Base-by-base conservation (phyloP, 495 filamentous ascomycete genomes). In the Trypethelium eluteriae region DNA sequence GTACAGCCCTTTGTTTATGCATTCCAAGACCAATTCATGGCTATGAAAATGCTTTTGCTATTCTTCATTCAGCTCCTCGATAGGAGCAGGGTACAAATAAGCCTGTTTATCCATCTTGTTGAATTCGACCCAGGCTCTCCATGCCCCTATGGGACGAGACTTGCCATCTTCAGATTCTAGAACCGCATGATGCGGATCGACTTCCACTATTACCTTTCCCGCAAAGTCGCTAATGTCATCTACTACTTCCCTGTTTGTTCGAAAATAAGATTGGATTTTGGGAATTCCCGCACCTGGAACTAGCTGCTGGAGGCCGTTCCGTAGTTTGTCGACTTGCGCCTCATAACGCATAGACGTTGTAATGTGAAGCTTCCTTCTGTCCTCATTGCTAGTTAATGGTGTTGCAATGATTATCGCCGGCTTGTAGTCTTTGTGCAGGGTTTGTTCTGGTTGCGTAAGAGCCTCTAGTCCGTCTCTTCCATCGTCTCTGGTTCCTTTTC, bases 111-210 rank as follows among this genome's bases (percentile, higher is more conserved):
- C 47, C n/a, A 53, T 53, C 47, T 12, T 53, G n/a, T 25, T 53
- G 47, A 25, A 11, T 25, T 53, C 47, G 47, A 53, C 18, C 47
- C 47, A 53, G 16, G 47, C 47, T 53, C 47, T 53, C 47, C 47
- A 53, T 53, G 47, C 47, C n/a, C 47, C 47, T 53, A 53, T 53
- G 47, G n/a, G 47, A 53, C 47, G n/a, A 53, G 47, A 53, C 47
- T 53, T 25, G n/a, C 47, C 9, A 25, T 53, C 47, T 12, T 53
- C 47, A 25, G 47, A 12, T 25, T 53, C 47, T 25, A 53, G 47
- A 53, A 53, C 47, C 47, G 10, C 47, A 6, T 53, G 47, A 25
- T 53, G 47, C n/a, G 47, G 47, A 53, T 53, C 47, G n/a, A 53
- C 9, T n/a, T 53, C 47, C 47, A 53, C 47, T n/a, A 53, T 53